These are phyloP conservation scores for Beauveria rudraprayagi DNA, from an alignment of 2,329 filamentous ascomycete species.

Conservation along the genomic window DNA sequence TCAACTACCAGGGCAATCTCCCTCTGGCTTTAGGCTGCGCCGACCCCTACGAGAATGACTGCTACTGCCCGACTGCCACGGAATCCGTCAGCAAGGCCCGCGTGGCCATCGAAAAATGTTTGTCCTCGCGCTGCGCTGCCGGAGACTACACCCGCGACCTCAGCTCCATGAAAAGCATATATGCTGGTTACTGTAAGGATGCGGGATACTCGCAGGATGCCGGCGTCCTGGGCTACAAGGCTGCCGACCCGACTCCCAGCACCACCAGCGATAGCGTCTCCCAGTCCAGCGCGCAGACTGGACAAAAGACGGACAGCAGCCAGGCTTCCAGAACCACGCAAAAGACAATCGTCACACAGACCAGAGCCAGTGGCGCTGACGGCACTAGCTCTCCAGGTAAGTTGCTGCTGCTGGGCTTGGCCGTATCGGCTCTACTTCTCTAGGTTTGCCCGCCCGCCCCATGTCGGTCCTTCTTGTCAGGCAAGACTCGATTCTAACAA, in stretches of 20 bases:
- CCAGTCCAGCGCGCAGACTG: not conserved
- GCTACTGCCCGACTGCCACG: conserved; percentile 19
- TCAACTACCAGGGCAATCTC: conserved; percentile 14
- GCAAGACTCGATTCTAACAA: not conserved
- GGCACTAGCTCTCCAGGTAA: conserved; percentile 20
- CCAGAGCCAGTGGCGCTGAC: conserved; percentile 17
- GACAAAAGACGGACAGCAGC: conserved; percentile 14
- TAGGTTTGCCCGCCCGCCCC: not conserved
- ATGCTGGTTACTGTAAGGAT: conserved; percentile 21
- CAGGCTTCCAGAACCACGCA: conserved; percentile 14
- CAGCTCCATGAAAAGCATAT: conserved; percentile 19
- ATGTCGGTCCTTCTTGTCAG: not conserved
- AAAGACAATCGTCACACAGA: conserved; percentile 20
- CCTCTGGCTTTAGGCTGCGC: conserved; percentile 18
- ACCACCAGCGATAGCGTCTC: conserved; percentile 4
- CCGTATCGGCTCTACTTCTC: not conserved
- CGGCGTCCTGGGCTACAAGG: conserved; percentile 18
- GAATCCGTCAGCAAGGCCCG: conserved; percentile 16
- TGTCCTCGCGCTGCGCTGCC: conserved; percentile 14
- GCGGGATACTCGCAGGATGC: conserved; percentile 21
- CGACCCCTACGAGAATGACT: conserved; percentile 19
- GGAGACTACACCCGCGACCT: conserved; percentile 19
- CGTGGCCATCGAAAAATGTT: conserved; percentile 17
- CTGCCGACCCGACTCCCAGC: conserved; percentile 13
- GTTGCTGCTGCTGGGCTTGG: conserved; percentile 20